Percentiles rank a stretch among this genome's conserved stretches.
Conservation (phyloP, 306 rosid genomes). For the Trifolium dubium region DNA sequence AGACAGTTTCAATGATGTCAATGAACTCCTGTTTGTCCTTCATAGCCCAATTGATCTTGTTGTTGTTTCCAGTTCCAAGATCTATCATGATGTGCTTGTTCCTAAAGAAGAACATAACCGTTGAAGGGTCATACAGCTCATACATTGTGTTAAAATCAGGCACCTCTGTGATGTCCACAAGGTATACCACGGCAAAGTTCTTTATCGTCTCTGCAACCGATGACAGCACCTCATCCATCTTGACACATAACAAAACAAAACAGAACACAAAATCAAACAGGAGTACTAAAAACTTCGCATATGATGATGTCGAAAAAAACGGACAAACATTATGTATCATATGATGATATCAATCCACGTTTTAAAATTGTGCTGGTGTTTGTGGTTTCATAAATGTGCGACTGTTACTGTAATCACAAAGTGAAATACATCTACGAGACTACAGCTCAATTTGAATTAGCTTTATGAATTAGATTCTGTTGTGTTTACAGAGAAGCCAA, state of each 20-base stretch:
- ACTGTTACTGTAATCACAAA: not conserved
- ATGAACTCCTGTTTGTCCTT: constrained; percentile 98
- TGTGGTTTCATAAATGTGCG: not conserved
- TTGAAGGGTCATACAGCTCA: constrained; percentile 45
- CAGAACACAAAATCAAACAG: not conserved
- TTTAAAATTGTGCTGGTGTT: not conserved
- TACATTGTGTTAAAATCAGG: constrained; percentile 80
- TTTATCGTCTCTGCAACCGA: constrained; percentile 87
- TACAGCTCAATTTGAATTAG: not conserved
- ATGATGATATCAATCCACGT: not conserved
- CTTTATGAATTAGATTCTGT: not conserved
- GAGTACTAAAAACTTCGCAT: not conserved
- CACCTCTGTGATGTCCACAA: constrained; percentile 94
- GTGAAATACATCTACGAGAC: not conserved
- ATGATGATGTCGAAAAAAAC: not conserved
- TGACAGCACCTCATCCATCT: constrained; percentile 97
- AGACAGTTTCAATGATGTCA: constrained; percentile 83
- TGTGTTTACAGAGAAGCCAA: not conserved
- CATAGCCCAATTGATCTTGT: constrained; percentile 97
- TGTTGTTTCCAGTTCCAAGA: constrained; percentile 97
- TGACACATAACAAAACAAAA: not conserved
- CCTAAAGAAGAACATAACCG: constrained; percentile 94
- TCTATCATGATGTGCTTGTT: constrained; percentile 99
- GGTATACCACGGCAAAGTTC: constrained; percentile 89
- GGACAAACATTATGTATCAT: not conserved